Base-by-base conservation (phyloP, 768 basidiomycete genomes). In the Russula foetens region DNA sequence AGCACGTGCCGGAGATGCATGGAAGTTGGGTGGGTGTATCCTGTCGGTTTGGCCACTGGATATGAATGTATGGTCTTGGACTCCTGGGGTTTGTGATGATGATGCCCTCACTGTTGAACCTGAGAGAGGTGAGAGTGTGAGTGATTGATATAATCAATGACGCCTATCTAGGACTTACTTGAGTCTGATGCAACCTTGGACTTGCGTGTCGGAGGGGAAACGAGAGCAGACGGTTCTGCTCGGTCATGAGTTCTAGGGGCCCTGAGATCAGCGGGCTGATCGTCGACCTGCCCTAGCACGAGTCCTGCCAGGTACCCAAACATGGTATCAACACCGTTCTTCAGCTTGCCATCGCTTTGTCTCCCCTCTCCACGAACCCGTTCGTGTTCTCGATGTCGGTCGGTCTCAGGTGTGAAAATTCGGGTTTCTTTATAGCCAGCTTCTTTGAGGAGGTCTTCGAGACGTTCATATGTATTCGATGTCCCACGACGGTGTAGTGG, bases 401-500 rank as follows among this genome's bases (percentile, higher is more conserved):
- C 89, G 4, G 79, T 75, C 71, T 93, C 90, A 8, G 93, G 92
- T 0, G 93, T 94, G 67, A 90, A 89, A 12, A 97, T 80, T 45
- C 92, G 81, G 3, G 92, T 94, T 69, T 96, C 93, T 71, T 92
- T 92, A 77, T 94, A 95, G 2, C 93, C 93, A 1, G 91, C 91
- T 70, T 92, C 88, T 52, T 83, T 78, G 28, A 97, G 78, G 19
- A 97, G 77, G 73, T 94, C 90, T 65, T 93, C 93, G 21, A 96
- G 79, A 6, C 83, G 79, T 66, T 94, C 92, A 64, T 92, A 93
- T 4, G 83, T 89, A 63, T 81, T 82, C 2, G 90, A 90, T 21
- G 82, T 91, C 1, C 90, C 90, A 57, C 90, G 77, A 24, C 87
- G 79, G 69, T 91, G 89, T 15, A 91, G 74, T 0, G 88, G 90